Evolutionary conservation across 441 rosid genomes (phyloP), one percentile per base, ranked within the genome.

Genomic region (Jatropha multifida): DNA sequence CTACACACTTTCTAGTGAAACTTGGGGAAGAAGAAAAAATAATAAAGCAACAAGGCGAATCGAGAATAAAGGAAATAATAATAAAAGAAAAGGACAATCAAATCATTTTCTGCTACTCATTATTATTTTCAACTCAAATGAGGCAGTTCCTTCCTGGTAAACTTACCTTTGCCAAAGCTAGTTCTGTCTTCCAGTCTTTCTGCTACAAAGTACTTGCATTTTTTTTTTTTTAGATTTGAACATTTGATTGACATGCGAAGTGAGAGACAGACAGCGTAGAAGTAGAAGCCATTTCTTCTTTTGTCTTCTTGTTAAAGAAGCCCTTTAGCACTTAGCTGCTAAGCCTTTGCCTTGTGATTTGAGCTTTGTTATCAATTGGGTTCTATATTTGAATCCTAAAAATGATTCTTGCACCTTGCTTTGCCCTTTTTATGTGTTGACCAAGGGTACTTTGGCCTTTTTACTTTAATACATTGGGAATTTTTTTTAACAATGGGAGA

Each of bases 111-210:
- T 71, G 60, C 65, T 46, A 12, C 74, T 54, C 61, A n/a, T 26
- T 63, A 38, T 52, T 56, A 38, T 52, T 56, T 49, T 67, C 58
- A 46, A 46, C 67, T 75, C 69, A 75, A 65, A 74, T 51, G 38
- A 55, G 68, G 14, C 8, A 54, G 58, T 6, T 7, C 1, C 55
- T 54, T 7, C 1, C 55, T 54, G 2, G 8, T 9, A 32, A 27
- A n/a, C 40, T 27, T 26, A 64, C 54, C 55, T 80, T 56, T 55
- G 62, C 61, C 71, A 46, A 72, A 62, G 70, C 11, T 38, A 7
- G 63, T 3, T 4, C 3, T 3, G 8, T 5, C 23, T 41, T 56
- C 32, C 32, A 32, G 32, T 48, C 73, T 40, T 65, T 42, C n/a
- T 66, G 51, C 62, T 6, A 3, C 4, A 41, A 41, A 37, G 49